Base-by-base conservation (phyloP, 2,329 filamentous ascomycete genomes). In the Phialemonium atrogriseum region DNA sequence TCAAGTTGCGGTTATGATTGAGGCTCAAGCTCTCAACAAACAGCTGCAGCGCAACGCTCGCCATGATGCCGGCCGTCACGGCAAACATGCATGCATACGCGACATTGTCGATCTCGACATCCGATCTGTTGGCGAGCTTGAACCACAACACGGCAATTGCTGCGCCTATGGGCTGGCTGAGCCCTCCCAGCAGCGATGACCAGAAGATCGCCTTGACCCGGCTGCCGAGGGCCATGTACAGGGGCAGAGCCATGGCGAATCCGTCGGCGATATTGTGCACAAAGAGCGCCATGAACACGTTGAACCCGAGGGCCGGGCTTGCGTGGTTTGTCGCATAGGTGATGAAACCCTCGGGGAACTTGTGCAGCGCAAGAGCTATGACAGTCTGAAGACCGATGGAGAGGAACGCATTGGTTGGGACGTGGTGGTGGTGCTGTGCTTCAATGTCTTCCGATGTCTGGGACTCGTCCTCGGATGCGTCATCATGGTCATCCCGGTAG, bases 261-360 rank as follows among this genome's bases (percentile, higher is more conserved):
- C 91, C 91, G 61, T 98, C 91, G 17, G 86, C 88, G 49, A 98
- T 94, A 60, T 96, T 98, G 68, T 98, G 91, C 37, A 98, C 89
- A 52, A 94, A 94, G 7, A 98, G 72, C 1, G 91, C 89, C 56
- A 96, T 74, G 60, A 98, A 98, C 33, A 98, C 86, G 32, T 84
- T 83, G 56, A 94, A 77, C 13, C 91, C 91, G 0, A 98, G 74
- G 0, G 73, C 68, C 0, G 91, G 88, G 53, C 88, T 96, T 10
- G 87, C 89, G 52, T 98, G 91, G 57, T 96, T 98, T 8, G 91
- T 95, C 8, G 91, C 89, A 54, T 93, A 98, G 1, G 89, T 96
- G 45, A 98, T 80, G 53, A 82, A 82, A 14, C 77, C 77, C 48
- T 81, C 91, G 2, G 91, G 91, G 21, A 96, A 81, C 54, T 98